phyloP scores from a whole-genome alignment of 2,329 filamentous ascomycete species.

The Fusarium algeriense region DNA sequence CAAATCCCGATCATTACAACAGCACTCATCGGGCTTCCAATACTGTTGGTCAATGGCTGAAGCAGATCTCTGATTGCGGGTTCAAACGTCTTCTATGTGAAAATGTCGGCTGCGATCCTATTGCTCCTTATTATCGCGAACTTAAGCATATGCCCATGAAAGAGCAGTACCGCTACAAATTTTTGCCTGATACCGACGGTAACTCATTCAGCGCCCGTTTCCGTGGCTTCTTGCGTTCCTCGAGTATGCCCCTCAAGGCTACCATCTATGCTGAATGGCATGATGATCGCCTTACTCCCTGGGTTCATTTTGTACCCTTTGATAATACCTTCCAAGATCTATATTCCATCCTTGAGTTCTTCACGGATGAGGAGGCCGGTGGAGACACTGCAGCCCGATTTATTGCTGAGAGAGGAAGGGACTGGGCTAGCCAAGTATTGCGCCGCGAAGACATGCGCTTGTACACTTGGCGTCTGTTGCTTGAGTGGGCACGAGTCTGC shows the following conservation, averaged over 20 bases:
- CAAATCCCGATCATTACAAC: conserved; percentile 57
- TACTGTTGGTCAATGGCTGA: conserved; percentile 58
- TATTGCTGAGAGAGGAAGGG: conserved; percentile 70
- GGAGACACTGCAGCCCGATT: conserved; percentile 68
- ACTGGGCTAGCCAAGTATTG: conserved; percentile 72
- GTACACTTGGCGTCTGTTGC: conserved; percentile 71
- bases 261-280: conserved; percentile 83
- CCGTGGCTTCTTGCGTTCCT: conserved; percentile 72
- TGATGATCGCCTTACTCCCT: conserved; percentile 74
- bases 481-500: conserved; percentile 68
- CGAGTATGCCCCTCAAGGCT: conserved; percentile 75
- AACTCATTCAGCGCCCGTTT: conserved; percentile 74
- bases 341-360: conserved; percentile 74
- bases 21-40: conserved; percentile 51
- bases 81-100: conserved; percentile 59
- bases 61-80: conserved; percentile 56
- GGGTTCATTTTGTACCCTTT: conserved; percentile 79
- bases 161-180: conserved; percentile 70
- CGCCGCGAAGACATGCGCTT: conserved; percentile 75
- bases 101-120: conserved; percentile 54
- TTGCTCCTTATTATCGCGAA: conserved; percentile 53
- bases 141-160: conserved; percentile 56
- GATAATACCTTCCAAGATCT: conserved; percentile 76
- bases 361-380: conserved; percentile 62
- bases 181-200: conserved; percentile 78